A percentile compares a stretch with the other conserved stretches of the same genome.
phyloP scores from a whole-genome alignment of 495 filamentous ascomycete genomes.

The Podospora pseudoanserina region DNA sequence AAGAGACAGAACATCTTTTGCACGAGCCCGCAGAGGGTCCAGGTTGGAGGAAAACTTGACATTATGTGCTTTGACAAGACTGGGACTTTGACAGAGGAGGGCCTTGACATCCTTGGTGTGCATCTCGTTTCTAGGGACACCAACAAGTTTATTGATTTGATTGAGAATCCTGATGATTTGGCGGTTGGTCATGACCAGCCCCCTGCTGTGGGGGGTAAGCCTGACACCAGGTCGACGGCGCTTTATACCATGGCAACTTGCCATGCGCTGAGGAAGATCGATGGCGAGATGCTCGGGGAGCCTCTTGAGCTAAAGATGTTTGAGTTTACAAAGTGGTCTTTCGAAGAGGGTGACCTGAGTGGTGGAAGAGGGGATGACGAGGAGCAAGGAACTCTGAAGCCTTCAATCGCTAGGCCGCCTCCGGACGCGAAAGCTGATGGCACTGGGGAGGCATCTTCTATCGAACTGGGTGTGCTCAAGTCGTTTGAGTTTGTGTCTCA shows the following conservation, averaged over 20 bases:
- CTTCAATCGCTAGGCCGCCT: slow-evolving; percentile 83
- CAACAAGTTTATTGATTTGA: slow-evolving; percentile 50
- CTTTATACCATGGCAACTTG: slow-evolving; percentile 97
- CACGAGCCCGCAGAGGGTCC: slow-evolving; percentile 94
- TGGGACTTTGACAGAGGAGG: slow-evolving; percentile 95
- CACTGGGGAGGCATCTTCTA: slow-evolving; percentile 20
- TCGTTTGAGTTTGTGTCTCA: slow-evolving; percentile 96
- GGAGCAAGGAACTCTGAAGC: slow-evolving; percentile 63
- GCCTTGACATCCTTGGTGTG: slow-evolving; percentile 88
- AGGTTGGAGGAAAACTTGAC: slow-evolving; percentile 93
- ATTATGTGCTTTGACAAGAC: slow-evolving; percentile 99
- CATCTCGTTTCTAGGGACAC: slow-evolving; percentile 64
- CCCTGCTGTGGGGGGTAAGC: slow-evolving; percentile 54
- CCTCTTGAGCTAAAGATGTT: slow-evolving; percentile 99
- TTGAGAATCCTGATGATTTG: slow-evolving; percentile 48
- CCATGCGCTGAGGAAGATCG: slow-evolving; percentile 82
- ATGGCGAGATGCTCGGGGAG: slow-evolving; percentile 86
- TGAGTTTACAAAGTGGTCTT: slow-evolving; percentile 91
- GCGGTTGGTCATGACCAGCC: slow-evolving; percentile 54
- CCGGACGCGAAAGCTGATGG: slow-evolving; percentile 51
- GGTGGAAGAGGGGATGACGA: slow-evolving; percentile 56
- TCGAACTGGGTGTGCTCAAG: slow-evolving; percentile 84
- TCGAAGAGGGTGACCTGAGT: slow-evolving; percentile 74
- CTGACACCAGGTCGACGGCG: slow-evolving; percentile 63
- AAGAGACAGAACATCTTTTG: slow-evolving; percentile 90